Evolutionary conservation across 257 asterid species (phyloP), one percentile per base, ranked within the genome.

Genomic region (Lithospermum erythrorhizon): DNA sequence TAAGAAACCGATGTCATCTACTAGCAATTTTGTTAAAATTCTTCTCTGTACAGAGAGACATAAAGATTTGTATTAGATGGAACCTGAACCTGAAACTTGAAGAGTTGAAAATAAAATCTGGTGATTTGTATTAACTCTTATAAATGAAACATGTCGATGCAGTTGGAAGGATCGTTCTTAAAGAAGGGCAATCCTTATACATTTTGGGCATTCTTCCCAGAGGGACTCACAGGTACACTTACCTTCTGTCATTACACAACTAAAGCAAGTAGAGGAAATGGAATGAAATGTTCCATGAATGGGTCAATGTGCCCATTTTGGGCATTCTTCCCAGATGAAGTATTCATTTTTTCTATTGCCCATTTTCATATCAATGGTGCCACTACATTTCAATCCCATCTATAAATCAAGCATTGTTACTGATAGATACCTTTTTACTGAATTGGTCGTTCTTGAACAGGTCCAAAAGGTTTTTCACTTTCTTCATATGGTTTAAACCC

Each of bases 261-360:
- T 35, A 35, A 35, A 35, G 6, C 45, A 35, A 1, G 14, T 6
- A 35, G 45, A 35, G 45, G 45, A 35, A 35, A 8, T 35, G 14
- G 3, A 35, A 35, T 7, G 32, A 5, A 27, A 27, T 27, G 32
- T 27, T 5, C 29, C 5, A 25, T 25, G 29, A 25, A 25, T 25
- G 29, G 29, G 2, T 5, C 2, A 25, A 25, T 2, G 29, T 25
- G 29, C 48, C 62, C 90, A 64, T 89, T 89, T 47, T 89, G 95
- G 95, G 95, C 95, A 53, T 87, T 89, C 78, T 89, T 87, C 73
- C 85, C 97, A 9, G 85, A 84, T 59, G 95, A 95, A 48, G 74
- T 32, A 35, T 35, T n/a, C 45, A 35, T 35, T 35, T 35, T n/a
- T 35, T 10, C 45, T 4, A 8, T 35, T 35, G 14, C 45, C 7